Base-by-base conservation (phyloP, 2,329 filamentous ascomycete genomes). In the Neonectria faginata region DNA sequence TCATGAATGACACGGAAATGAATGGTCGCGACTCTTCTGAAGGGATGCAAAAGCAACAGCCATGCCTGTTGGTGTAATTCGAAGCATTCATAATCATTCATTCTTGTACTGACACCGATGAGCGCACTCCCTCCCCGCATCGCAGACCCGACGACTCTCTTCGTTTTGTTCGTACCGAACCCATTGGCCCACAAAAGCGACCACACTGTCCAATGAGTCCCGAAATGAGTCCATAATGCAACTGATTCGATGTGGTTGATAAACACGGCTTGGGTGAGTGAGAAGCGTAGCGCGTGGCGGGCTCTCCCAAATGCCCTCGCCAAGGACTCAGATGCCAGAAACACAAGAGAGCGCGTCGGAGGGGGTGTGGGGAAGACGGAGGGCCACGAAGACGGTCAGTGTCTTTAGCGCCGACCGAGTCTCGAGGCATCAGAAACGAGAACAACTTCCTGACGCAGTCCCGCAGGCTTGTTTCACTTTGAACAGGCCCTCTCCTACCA, bases 401-500 rank as follows among this genome's bases (percentile, higher is more conserved):
- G 67, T 72, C 72, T 65, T 74, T 81, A 79, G 78, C 76, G 73
- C 71, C 71, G 73, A 74, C 73, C 67, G 36, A 57, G 44, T 70
- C 66, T 77, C 68, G 72, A 71, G 60, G 65, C 60, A 62, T 62
- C 67, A 60, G 60, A 74, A 74, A 75, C 70, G 74, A 78, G 75
- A 70, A 77, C 74, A 76, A 76, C 67, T 45, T 78, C 81, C 80
- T 83, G 81, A 84, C 78, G 83, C 81, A 83, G 62, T 81, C 81
- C 81, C 75, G 80, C 82, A 83, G 81, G 79, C 79, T 75, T 73
- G 83, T 85, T 85, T 85, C 83, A 84, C 67, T 72, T 78, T 80
- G 74, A 78, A 74, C 77, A 77, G 60, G 61, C 54, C 62, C 55
- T 69, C 67, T 67, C 65, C 64, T 67, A 61, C 64, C 64, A 58